Percentiles rank a stretch among this genome's conserved stretches.
Evolutionary conservation across 805 yeast genomes (phyloP).

Genomic region (Barnettozyma californica): DNA sequence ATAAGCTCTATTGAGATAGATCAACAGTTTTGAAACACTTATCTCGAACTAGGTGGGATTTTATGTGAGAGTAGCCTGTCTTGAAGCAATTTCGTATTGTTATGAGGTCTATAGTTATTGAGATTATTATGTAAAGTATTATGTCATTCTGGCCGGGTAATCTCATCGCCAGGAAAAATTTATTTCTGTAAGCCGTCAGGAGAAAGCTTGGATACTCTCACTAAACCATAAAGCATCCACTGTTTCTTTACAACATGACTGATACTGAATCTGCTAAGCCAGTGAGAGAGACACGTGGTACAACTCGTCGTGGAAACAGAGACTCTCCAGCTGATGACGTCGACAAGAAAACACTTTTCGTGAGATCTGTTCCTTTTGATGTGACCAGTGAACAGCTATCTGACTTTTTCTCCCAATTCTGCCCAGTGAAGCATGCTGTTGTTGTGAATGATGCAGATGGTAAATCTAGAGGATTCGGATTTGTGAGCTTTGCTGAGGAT

Average conservation of each 20-base stretch:
- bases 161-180: conserved; percentile 12
- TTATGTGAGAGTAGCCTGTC: neutral
- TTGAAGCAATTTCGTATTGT: neutral
- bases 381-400: conserved; percentile 80
- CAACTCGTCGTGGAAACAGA: neutral
- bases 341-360: conserved; percentile 63
- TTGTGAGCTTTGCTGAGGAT: conserved; percentile 80
- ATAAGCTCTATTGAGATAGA: neutral
- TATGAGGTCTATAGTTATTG: neutral
- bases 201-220: neutral
- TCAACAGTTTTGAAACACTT: neutral
- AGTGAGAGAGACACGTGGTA: conserved; percentile 1
- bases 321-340: conserved; percentile 23
- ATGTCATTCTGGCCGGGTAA: conserved; percentile 11
- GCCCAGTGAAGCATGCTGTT: conserved; percentile 93
- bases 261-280: neutral
- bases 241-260: neutral
- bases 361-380: conserved; percentile 74
- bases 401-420: conserved; percentile 83
- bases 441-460: conserved; percentile 75
- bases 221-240: neutral
- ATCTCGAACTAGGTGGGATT: neutral
- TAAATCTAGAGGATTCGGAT: conserved; percentile 90
- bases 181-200: neutral
- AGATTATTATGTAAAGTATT: neutral